Evolutionary conservation across 2,329 filamentous ascomycete species (phyloP), one percentile per base, ranked within the genome.

Genomic region (Xylariales sp.): DNA sequence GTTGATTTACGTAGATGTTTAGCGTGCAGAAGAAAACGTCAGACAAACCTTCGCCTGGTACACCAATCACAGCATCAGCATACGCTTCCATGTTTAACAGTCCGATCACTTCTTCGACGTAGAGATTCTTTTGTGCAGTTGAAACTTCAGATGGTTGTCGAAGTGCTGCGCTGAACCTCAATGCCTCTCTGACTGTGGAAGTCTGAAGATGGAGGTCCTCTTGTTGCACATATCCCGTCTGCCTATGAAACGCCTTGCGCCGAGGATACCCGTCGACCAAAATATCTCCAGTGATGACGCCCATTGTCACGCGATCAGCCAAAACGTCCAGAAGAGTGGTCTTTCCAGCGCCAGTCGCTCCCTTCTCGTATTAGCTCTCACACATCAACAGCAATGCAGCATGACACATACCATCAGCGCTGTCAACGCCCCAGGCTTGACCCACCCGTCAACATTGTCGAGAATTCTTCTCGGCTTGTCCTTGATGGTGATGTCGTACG

Each of bases 321-420:
- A 51, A 36, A 2, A 40, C 42, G 44, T 61, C 53, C 24, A 59
- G 39, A 16, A 52, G 20, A 1, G 90, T 95, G 0, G 90, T 96
- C 64, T 96, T 96, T 44, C 90, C 90, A n/a, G 90, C 90, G 51
- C 90, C 89, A 22, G 85, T 89, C 6, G 90, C 87, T 66, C 88
- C 86, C 39, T 28, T 18, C 14, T 35, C 10, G 16, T 35, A 4
- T 5, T 10, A 2, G n/a, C n/a, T n/a, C n/a, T n/a, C n/a, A n/a
- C n/a, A n/a, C n/a, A n/a, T n/a, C n/a, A n/a, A n/a, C n/a, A n/a
- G n/a, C n/a, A n/a, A n/a, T n/a, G n/a, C n/a, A n/a, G n/a, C n/a
- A n/a, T n/a, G n/a, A 20, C 15, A 25, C 19, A 12, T 74, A 64
- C 37, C 89, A 95, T 95, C 3, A 95, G 72, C 28, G 88, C 89